Percentiles rank a stretch among this genome's conserved stretches.
Evolutionary conservation across 2,329 filamentous ascomycete species (phyloP).

Genomic region (Talaromyces sp.): DNA sequence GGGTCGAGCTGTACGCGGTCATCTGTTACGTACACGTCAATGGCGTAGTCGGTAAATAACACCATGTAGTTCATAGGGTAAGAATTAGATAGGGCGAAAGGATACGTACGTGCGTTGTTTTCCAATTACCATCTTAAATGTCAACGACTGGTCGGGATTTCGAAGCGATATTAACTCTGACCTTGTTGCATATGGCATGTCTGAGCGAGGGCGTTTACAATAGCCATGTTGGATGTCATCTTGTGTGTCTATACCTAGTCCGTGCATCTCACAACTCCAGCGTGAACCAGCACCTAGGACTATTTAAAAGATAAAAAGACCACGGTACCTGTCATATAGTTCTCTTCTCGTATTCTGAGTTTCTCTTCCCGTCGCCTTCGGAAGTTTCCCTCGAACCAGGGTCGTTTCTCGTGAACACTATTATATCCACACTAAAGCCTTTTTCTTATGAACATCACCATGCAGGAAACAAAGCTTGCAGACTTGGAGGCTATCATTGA

Average conservation of each 20-base stretch:
- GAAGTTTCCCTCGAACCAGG: neutral
- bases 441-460: neutral
- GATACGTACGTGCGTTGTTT: neutral
- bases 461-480: neutral
- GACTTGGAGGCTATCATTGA: neutral
- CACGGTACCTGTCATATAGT: neutral
- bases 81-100: neutral
- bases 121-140: neutral
- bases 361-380: neutral
- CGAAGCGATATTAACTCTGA: neutral
- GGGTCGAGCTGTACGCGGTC: neutral
- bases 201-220: neutral
- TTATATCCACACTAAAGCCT: neutral
- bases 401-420: neutral
- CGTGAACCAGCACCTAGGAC: neutral
- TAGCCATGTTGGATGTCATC: neutral
- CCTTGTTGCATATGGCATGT: neutral
- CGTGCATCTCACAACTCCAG: neutral
- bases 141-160: neutral
- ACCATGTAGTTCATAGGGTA: neutral
- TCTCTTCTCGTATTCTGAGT: neutral
- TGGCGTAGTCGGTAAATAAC: neutral
- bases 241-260: neutral
- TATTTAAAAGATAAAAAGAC: neutral
- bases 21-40: neutral